Percentiles rank a stretch among this genome's conserved stretches.
These are phyloP conservation scores for Climacium dendroides DNA, from an alignment of 225 moss, liverwort and hornwort species.

Conservation along the genomic window DNA sequence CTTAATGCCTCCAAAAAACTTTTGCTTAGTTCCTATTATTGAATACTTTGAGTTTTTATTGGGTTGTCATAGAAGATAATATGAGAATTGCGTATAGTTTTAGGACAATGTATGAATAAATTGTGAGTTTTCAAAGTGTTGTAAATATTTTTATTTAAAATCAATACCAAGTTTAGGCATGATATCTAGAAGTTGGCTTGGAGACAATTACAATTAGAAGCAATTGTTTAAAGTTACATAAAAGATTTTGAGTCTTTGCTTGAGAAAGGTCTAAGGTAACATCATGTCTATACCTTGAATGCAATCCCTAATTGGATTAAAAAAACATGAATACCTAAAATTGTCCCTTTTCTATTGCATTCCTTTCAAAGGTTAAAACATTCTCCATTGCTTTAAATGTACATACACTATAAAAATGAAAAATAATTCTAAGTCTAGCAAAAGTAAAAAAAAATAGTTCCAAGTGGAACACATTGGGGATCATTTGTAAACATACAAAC, in stretches of 20 bases:
- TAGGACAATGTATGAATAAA: too few relatives aligned
- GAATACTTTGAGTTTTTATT: neutral
- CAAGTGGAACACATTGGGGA: neutral
- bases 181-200: neutral
- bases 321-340: too few relatives aligned
- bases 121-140: too few relatives aligned
- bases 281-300: neutral
- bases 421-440: neutral
- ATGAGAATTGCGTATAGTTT: neutral
- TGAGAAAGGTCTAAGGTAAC: neutral
- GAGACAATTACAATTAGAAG: neutral
- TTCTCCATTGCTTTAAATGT: neutral
- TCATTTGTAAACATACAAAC: neutral
- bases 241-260: neutral
- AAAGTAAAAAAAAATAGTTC: neutral
- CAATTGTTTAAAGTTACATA: neutral
- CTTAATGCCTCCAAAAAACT: neutral
- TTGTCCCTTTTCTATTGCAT: neutral
- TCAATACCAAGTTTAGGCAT: neutral
- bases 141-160: too few relatives aligned
- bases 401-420: neutral
- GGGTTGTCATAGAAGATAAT: neutral
- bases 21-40: neutral
- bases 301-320: fast-evolving
- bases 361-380: neutral